These are phyloP conservation scores for Amesomyces nigricolor DNA, from an alignment of 2,329 filamentous ascomycete genomes.

Conservation along the genomic window DNA sequence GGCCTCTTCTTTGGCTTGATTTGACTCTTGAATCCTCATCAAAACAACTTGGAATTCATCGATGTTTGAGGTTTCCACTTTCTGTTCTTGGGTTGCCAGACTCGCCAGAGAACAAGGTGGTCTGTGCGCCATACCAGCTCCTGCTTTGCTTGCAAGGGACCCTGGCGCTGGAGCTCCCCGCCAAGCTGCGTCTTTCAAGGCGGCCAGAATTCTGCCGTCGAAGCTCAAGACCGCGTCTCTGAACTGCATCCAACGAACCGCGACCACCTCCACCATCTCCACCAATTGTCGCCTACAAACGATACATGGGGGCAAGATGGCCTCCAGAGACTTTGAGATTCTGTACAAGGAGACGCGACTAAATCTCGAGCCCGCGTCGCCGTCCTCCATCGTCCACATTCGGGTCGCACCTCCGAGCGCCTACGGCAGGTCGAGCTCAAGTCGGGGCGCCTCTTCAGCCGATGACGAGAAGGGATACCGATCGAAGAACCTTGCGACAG, in stretches of 20 bases:
- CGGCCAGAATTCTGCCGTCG: slow-evolving; percentile 27
- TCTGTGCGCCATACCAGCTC: neutral
- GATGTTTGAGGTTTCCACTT: too few relatives aligned
- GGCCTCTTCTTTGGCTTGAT: too few relatives aligned
- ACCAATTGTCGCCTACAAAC: slow-evolving; percentile 22
- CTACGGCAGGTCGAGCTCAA: slow-evolving; percentile 24
- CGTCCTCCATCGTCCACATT: slow-evolving; percentile 65
- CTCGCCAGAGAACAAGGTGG: neutral
- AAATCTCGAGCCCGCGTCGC: slow-evolving; percentile 68
- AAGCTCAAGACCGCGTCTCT: slow-evolving; percentile 20
- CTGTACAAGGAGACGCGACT: slow-evolving; percentile 84
- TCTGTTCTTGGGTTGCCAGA: too few relatives aligned
- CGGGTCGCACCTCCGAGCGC: slow-evolving; percentile 52
- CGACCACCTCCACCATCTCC: slow-evolving; percentile 19
- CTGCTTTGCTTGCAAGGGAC: neutral
- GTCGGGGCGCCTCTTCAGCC: slow-evolving; percentile 37
- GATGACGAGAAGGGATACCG: slow-evolving; percentile 73
- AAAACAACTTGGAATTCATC: too few relatives aligned
- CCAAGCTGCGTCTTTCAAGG: slow-evolving; percentile 17
- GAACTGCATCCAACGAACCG: slow-evolving; percentile 11
- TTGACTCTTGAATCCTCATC: too few relatives aligned
- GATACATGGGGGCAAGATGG: slow-evolving; percentile 60
- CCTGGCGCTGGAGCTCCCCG: slow-evolving; percentile 14
- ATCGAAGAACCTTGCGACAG: slow-evolving; percentile 64
- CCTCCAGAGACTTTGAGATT: slow-evolving; percentile 54